Evolutionary conservation across 2,329 filamentous ascomycete species (phyloP), one percentile per base, ranked within the genome.

Genomic region (Knufia petricola): DNA sequence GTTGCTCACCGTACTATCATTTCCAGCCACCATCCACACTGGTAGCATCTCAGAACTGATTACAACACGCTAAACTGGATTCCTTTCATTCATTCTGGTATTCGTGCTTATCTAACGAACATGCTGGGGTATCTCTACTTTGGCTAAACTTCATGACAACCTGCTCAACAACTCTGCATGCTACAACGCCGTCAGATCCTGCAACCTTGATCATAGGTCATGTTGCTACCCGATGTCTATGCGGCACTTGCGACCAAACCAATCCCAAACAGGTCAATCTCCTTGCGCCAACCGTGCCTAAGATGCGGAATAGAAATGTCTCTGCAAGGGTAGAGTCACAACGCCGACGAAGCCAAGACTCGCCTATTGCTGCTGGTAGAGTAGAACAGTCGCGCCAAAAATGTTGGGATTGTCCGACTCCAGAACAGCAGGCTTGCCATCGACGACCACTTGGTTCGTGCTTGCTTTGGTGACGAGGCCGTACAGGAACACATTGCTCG

Each of bases 401-500:
- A 72, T 79, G 64, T 79, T 82, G 49, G 76, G 69, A 66, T 85
- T 84, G 63, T 83, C 78, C 45, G 63, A 65, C 56, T 81, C 78
- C 3, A 77, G 62, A 41, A 74, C 76, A 1, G 68, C 68, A 12
- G 69, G 65, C 60, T 71, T 57, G 32, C 79, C 79, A 56, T 84
- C 69, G 15, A 82, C 62, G 1, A 75, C 81, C 51, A 88, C 68
- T 82, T 88, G 87, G 67, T 85, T 87, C 45, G 76, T 71, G 19
- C 79, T 74, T 2, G 84, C 84, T 71, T 87, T 87, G 53, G 85
- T 89, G 68, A 75, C 85, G 48, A 89, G 66, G 6, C 78, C 85
- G 54, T 77, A 85, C 31, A 89, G 64, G 56, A 79, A 70, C 32
- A 87, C 71, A 17, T 65, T 63, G 45, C 72, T 59, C 0, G 71